Base-by-base conservation (phyloP, 202 grass and related monocot species). In the Schoenoplectus triqueter region DNA sequence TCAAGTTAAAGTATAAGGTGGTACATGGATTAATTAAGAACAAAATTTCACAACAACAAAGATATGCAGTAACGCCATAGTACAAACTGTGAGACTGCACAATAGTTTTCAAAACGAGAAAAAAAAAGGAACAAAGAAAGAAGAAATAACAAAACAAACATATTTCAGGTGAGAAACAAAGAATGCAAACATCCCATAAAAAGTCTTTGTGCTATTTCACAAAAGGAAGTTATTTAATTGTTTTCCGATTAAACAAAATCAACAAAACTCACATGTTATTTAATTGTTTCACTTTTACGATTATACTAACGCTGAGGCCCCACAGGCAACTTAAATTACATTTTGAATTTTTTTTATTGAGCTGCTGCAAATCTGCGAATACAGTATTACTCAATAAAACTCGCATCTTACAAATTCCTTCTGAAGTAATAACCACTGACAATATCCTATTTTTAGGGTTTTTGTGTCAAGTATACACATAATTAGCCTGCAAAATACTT, bases 221-320 rank as follows among this genome's bases (percentile, higher is more conserved):
- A 40, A 40, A 56, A 7, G 15, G 5, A 57, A 77, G 39, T 77
- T 6, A 2, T 10, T 11, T 75, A 31, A 31, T 31, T 31, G 47
- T 39, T 75, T 39, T 76, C 55, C 14, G 57, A 40, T 73, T 49
- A 73, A 49, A 73, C 10, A 20, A 50, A 73, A 48, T 47, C 67
- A 14, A 46, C 42, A 6, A 70, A 69, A 68, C 31, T 31, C 31
- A 31, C 31, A 31, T 31, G 31, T 31, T 31, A 31, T 31, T 31
- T 31, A 31, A 31, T 31, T 31, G 31, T 31, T 31, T 31, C 31
- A 31, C 31, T 31, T 31, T 31, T 31, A 31, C 31, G 14, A 69
- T 45, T 69, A 5, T n/a, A 14, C 41, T 17, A 2, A 6, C 19
- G 55, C 8, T 10, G 4, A 73, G 71, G 18, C 52, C 3, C 48